Evolutionary conservation across 2,329 filamentous ascomycete genomes (phyloP).

Genomic region (Aspergillus aculeatinus): DNA sequence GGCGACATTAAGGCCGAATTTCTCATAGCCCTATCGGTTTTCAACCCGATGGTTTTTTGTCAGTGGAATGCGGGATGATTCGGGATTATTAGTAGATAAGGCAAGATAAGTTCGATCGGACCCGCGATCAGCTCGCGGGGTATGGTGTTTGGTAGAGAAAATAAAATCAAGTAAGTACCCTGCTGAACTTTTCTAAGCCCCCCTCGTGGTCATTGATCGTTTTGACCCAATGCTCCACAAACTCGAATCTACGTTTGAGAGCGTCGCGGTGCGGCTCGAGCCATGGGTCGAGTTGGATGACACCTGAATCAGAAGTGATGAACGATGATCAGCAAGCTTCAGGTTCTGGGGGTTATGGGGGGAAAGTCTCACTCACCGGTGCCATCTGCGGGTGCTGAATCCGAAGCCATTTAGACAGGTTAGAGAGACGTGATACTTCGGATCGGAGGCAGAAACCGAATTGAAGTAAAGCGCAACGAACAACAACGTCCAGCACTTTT

Average conservation of each 20-base stretch:
- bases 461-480: not conserved
- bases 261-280: slow-evolving; percentile 79
- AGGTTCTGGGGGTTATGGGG: not conserved
- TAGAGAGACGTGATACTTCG: slow-evolving; percentile 3
- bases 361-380: slow-evolving; percentile 26
- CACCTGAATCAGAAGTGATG: slow-evolving; percentile 56
- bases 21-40: slow-evolving; percentile 69
- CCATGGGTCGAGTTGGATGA: slow-evolving; percentile 84
- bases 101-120: not conserved
- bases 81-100: not conserved
- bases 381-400: slow-evolving; percentile 23
- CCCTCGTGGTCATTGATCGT: slow-evolving; percentile 80
- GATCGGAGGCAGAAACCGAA: not conserved
- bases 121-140: not conserved
- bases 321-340: not conserved
- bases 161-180: slow-evolving; percentile 51
- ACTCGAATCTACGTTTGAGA: slow-evolving; percentile 72
- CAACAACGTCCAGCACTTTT: not conserved
- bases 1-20: slow-evolving; percentile 79
- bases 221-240: slow-evolving; percentile 83
- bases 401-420: slow-evolving; percentile 24
- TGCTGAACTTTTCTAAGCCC: slow-evolving; percentile 87
- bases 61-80: not conserved
- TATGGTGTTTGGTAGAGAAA: not conserved
- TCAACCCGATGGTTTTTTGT: not conserved